A percentile compares a stretch with the other conserved stretches of the same genome.
Evolutionary conservation across 2,329 filamentous ascomycete genomes (phyloP).

Genomic region (Monosporascus cannonballus): DNA sequence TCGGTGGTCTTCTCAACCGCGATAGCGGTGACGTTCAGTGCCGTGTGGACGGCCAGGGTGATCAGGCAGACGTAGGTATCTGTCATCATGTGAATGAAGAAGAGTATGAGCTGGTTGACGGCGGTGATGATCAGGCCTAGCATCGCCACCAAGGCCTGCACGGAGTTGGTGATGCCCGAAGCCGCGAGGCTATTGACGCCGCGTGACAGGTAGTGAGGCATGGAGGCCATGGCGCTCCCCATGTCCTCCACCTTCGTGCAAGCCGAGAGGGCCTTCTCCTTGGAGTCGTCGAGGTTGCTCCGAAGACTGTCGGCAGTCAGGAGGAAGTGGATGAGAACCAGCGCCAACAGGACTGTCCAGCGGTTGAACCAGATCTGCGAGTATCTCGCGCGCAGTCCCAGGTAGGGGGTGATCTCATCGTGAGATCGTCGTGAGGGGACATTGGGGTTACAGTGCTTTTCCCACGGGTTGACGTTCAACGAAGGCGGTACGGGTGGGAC

Average conservation of each 20-base stretch:
- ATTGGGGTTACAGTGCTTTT: constrained; percentile 20
- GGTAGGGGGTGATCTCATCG: constrained; percentile 76
- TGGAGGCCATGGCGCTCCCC: constrained; percentile 92
- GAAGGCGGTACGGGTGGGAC: constrained; percentile 26
- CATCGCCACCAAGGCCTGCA: constrained; percentile 73
- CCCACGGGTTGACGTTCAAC: constrained; percentile 24
- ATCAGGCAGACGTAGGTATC: constrained; percentile 88
- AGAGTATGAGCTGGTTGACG: constrained; percentile 82
- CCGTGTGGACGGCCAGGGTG: constrained; percentile 74
- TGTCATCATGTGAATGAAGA: constrained; percentile 86
- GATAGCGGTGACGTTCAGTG: constrained; percentile 59
- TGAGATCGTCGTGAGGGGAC: constrained; percentile 49
- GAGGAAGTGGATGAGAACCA: constrained; percentile 77
- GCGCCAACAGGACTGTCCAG: constrained; percentile 85
- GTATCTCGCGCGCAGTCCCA: constrained; percentile 80
- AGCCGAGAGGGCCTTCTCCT: constrained; percentile 75
- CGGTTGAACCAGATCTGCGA: constrained; percentile 97
- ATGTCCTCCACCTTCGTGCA: constrained; percentile 90
- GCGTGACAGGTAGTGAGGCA: constrained; percentile 88
- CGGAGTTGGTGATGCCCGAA: constrained; percentile 70
- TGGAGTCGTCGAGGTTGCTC: constrained; percentile 68
- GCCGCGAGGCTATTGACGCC: constrained; percentile 86
- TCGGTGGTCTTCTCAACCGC: constrained; percentile 35
- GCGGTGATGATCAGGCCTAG: constrained; percentile 74
- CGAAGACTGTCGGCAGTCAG: constrained; percentile 69